Evolutionary conservation across 2,329 filamentous ascomycete species (phyloP).

Genomic region (Cercospora sp.): DNA sequence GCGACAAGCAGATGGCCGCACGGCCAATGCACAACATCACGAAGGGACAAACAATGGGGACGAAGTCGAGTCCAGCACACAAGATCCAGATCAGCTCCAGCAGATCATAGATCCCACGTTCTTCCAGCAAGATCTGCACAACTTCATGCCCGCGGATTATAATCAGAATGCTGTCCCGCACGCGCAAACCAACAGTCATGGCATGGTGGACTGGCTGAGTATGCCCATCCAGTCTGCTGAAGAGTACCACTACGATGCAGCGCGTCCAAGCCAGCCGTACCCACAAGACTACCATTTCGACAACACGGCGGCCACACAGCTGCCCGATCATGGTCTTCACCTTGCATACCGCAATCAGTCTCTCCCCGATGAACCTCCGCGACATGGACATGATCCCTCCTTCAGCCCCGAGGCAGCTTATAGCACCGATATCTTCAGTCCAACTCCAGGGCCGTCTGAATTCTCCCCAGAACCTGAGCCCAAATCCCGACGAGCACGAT

Average conservation of each 20-base stretch:
- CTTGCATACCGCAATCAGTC: conserved; percentile 5
- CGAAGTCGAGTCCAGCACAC: not conserved
- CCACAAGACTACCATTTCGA: not conserved
- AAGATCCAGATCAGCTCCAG: conserved; percentile 1
- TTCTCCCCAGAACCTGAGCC: conserved; percentile 5
- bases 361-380: not conserved
- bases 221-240: not conserved
- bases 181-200: not conserved
- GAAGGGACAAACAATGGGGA: not conserved
- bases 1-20: not conserved
- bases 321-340: conserved; percentile 10
- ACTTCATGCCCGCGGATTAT: not conserved
- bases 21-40: not conserved
- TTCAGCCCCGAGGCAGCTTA: conserved; percentile 4
- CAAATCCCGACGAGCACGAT: not conserved
- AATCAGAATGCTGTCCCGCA: not conserved
- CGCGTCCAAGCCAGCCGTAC: not conserved
- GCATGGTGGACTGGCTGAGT: not conserved
- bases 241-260: not conserved
- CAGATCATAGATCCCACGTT: not conserved
- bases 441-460: conserved; percentile 4
- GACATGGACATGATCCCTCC: not conserved
- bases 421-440: conserved; percentile 10
- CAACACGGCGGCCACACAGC: conserved; percentile 1
- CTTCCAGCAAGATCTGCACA: conserved; percentile 7